Conservation (phyloP, 2,329 filamentous ascomycete species). For the Escovopsis weberi region DNA sequence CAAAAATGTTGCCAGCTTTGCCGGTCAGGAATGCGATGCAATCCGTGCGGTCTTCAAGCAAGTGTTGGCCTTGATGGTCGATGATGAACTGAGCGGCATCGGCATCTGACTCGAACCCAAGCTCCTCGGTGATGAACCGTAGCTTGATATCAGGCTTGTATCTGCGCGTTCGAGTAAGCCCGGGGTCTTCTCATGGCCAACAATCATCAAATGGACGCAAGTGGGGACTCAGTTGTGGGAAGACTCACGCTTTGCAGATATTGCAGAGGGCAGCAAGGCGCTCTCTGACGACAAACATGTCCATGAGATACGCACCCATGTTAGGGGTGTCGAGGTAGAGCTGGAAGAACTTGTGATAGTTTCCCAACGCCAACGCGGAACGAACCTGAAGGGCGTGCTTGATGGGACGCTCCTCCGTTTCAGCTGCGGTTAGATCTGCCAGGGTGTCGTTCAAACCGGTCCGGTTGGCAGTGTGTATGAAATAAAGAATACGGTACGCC, state of each 20-base stretch:
- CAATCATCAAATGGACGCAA: too few species aligned
- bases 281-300: slow-evolving; percentile 95
- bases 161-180: slow-evolving; percentile 42
- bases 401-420: slow-evolving; percentile 72
- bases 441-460: slow-evolving; percentile 96
- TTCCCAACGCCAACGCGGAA: slow-evolving; percentile 80
- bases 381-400: slow-evolving; percentile 86
- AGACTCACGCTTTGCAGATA: slow-evolving; percentile 84
- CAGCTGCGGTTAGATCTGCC: slow-evolving; percentile 96
- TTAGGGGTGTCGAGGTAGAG: slow-evolving; percentile 88
- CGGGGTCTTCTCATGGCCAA: neutral
- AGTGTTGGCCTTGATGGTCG: slow-evolving; percentile 58
- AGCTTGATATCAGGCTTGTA: slow-evolving; percentile 86
- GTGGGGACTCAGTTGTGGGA: neutral
- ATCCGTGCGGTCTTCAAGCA: slow-evolving; percentile 65
- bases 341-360: slow-evolving; percentile 97
- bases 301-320: slow-evolving; percentile 97
- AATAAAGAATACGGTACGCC: slow-evolving; percentile 98
- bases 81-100: slow-evolving; percentile 85
- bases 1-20: slow-evolving; percentile 61
- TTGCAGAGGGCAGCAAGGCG: slow-evolving; percentile 78
- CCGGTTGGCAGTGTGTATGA: slow-evolving; percentile 97
- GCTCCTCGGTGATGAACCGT: slow-evolving; percentile 86
- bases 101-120: slow-evolving; percentile 85
- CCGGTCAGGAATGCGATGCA: slow-evolving; percentile 59